Percentiles rank a stretch among this genome's conserved stretches.
Conservation (phyloP, 495 filamentous ascomycete species). For the Hypoxylon cercidicola region DNA sequence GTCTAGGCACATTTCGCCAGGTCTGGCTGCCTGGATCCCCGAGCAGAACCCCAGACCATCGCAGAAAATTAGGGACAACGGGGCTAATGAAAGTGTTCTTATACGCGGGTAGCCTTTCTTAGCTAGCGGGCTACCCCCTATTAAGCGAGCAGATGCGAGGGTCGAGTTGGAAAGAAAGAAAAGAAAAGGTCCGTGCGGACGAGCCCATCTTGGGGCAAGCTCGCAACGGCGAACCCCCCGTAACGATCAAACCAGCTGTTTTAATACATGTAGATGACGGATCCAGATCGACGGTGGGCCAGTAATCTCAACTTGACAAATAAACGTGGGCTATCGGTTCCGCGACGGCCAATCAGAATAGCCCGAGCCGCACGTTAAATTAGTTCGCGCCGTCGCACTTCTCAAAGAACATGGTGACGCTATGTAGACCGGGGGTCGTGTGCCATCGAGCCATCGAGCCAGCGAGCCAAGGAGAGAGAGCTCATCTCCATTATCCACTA, state of each 20-base stretch:
- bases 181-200: conserved; percentile 8
- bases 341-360: conserved; percentile 30
- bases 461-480: conserved; percentile 18
- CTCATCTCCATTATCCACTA: conserved; percentile 7
- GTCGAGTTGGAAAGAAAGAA: too few species aligned
- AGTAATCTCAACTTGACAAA: conserved; percentile 44
- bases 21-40: too few species aligned
- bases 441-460: conserved; percentile 15
- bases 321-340: conserved; percentile 38
- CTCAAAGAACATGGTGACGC: conserved; percentile 10
- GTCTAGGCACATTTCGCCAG: too few species aligned
- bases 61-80: not conserved
- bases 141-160: not conserved
- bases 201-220: conserved; percentile 11
- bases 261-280: conserved; percentile 12
- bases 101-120: conserved; percentile 4
- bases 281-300: conserved; percentile 41
- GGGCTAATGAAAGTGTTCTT: not conserved
- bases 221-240: too few species aligned
- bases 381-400: conserved; percentile 31
- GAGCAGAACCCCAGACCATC: conserved; percentile 7
- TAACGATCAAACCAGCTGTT: not conserved
- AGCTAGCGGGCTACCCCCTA: conserved; percentile 8
- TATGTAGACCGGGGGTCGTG: conserved; percentile 30
- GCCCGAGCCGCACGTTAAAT: conserved; percentile 38